A percentile compares a stretch with the other conserved stretches of the same genome.
phyloP scores from a whole-genome alignment of 2,329 filamentous ascomycete genomes.

The Phoma sp. region DNA sequence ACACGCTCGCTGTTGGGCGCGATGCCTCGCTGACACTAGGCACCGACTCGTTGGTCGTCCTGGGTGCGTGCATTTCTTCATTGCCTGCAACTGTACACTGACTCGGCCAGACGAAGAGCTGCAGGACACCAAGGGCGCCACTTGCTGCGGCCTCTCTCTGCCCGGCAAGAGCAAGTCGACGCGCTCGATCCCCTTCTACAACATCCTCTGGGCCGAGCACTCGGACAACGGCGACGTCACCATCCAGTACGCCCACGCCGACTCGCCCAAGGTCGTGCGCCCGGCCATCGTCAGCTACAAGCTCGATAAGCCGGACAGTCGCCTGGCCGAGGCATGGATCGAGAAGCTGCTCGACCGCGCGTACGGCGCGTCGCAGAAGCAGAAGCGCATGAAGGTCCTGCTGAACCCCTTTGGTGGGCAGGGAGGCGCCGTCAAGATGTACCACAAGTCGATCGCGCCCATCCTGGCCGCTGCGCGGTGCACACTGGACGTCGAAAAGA shows the following conservation, averaged over 20 bases:
- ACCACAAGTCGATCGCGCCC: conserved; percentile 76
- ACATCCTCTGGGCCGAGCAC: conserved; percentile 81
- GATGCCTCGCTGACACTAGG: conserved; percentile 67
- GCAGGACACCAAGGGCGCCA: conserved; percentile 54
- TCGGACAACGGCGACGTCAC: conserved; percentile 63
- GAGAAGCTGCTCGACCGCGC: conserved; percentile 69
- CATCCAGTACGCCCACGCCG: conserved; percentile 73
- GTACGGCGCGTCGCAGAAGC: conserved; percentile 71
- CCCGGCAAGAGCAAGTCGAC: conserved; percentile 58
- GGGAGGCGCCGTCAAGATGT: conserved; percentile 75
- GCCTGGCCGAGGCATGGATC: conserved; percentile 66
- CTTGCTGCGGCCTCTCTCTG: conserved; percentile 63
- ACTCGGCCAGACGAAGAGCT: conserved; percentile 59
- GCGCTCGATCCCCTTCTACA: conserved; percentile 75
- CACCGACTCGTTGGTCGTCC: conserved; percentile 65
- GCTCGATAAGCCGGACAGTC: conserved; percentile 59
- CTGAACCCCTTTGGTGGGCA: conserved; percentile 92
- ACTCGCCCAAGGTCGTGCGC: conserved; percentile 63
- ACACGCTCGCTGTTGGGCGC: conserved; percentile 61
- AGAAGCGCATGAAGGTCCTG: conserved; percentile 83
- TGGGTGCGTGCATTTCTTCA: conserved; percentile 52
- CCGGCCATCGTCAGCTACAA: conserved; percentile 68
- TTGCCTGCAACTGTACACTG: background rate
- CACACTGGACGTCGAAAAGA: conserved; percentile 74
- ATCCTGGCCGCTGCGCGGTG: conserved; percentile 84